Percentiles rank a stretch among this genome's conserved stretches.
phyloP scores from a whole-genome alignment of 2,329 filamentous ascomycete genomes.

The Ophiostoma angusticollis region DNA sequence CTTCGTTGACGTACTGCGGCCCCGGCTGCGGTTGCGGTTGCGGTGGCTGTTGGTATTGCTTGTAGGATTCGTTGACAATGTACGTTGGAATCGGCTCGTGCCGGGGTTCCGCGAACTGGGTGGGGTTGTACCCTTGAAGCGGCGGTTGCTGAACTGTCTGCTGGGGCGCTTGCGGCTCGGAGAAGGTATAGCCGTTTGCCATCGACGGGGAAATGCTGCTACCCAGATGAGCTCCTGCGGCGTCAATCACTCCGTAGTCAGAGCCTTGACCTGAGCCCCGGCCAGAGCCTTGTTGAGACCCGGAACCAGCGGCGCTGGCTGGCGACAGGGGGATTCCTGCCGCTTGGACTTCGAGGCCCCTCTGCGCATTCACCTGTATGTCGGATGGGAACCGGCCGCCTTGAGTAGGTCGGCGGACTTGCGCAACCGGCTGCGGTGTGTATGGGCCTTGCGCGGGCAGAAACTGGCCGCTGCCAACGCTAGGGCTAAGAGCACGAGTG shows the following conservation, averaged over 20 bases:
- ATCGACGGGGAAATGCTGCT: constrained; percentile 20
- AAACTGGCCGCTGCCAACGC: neutral
- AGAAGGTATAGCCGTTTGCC: neutral
- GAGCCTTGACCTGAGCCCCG: constrained; percentile 17
- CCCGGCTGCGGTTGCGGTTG: too few species aligned
- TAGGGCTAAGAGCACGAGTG: neutral
- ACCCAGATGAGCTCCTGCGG: constrained; percentile 41
- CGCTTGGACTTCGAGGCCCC: constrained; percentile 73
- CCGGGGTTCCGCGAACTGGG: too few species aligned
- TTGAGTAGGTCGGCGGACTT: constrained; percentile 65
- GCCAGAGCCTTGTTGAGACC: constrained; percentile 22
- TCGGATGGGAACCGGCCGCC: constrained; percentile 96
- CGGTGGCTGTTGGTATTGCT: constrained; percentile 13
- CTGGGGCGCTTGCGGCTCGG: neutral
- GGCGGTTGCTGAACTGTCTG: neutral
- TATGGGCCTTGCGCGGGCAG: neutral
- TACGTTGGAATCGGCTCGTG: too few species aligned
- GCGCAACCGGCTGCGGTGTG: constrained; percentile 37
- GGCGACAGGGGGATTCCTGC: constrained; percentile 48
- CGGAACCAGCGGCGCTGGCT: constrained; percentile 64
- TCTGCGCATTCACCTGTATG: constrained; percentile 64
- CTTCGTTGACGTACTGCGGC: too few species aligned
- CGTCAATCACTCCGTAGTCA: constrained; percentile 39
- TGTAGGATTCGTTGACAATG: too few species aligned
- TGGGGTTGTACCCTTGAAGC: too few species aligned